Base-by-base conservation (phyloP, 2,329 filamentous ascomycete genomes). In the Verticillium nubilum region DNA sequence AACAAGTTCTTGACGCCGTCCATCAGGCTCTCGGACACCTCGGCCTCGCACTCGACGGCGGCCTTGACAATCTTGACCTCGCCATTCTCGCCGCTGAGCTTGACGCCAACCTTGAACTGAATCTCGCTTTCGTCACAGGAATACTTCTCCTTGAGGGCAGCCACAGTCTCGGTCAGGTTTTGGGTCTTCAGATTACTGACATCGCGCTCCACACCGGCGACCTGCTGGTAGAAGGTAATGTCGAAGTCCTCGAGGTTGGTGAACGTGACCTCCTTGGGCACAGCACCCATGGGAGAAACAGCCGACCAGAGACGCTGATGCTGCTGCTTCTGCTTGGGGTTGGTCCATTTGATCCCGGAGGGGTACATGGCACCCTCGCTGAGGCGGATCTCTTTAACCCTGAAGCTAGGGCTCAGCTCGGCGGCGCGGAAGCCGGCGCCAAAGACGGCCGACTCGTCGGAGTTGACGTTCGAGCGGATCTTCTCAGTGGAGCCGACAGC, bases 1-100 rank as follows among this genome's bases (percentile, higher is more conserved):
- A 99, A 96, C 63, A 97, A 85, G 64, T 93, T 96, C 81, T 99
- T 99, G 65, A 98, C 91, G 52, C 92, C 93, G 69, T 97, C 94
- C 54, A 97, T 90, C 55, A 98, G 84, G 57, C 89, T 87, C 74
- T 87, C 86, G 9, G 76, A 73, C 4, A 81, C 82, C 57, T 96
- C 90, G 27, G 89, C 85, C 71, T 96, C 91, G 69, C 95, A 99
- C 72, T 93, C 93, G 5, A 95, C 87, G 59, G 83, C 83, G n/a
- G 89, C 90, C 67, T 86, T 86, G 59, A 83, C 74, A 57, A 98
- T 83, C 62, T 93, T 89, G 3, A 96, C 91, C 66, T 96, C 86
- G 33, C 92, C 93, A 67, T 91, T 85, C 35, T 90, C 80, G 54
- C 83, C 79, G 68, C 82, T 87, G 35, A 99, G 80, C 61, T 88